These are phyloP conservation scores for Magnolia officinalis DNA, from an alignment of 164 flowering plant genomes.

Conservation along the genomic window DNA sequence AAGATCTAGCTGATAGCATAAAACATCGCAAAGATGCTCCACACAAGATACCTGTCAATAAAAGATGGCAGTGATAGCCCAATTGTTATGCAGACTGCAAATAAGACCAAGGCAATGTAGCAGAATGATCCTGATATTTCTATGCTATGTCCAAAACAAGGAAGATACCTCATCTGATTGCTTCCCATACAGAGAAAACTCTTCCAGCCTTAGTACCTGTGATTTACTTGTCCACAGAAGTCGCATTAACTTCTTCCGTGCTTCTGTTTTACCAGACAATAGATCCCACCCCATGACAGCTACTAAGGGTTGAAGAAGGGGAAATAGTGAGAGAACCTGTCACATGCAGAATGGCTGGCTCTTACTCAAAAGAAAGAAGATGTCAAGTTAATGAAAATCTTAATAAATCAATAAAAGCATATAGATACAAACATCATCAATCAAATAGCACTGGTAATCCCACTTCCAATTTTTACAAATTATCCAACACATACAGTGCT, in stretches of 20 bases:
- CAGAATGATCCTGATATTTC: not conserved
- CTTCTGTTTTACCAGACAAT: slow-evolving; percentile 70
- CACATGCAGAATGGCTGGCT: not conserved
- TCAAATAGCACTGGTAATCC: slow-evolving; percentile 4
- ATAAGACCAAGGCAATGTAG: not conserved
- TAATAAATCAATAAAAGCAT: not conserved
- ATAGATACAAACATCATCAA: not conserved
- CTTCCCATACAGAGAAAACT: slow-evolving; percentile 51
- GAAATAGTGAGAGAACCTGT: slow-evolving; percentile 73
- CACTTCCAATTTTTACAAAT: slow-evolving; percentile 23
- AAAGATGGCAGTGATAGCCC: not conserved
- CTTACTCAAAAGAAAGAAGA: not conserved
- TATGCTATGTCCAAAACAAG: not conserved
- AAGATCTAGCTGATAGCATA: slow-evolving; percentile 92
- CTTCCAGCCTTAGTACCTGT: slow-evolving; percentile 67
- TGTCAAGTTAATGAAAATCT: not conserved
- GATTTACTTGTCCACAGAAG: slow-evolving; percentile 84
- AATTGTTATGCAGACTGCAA: slow-evolving; percentile 4
- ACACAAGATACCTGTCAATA: slow-evolving; percentile 73
- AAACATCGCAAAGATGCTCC: slow-evolving; percentile 81
- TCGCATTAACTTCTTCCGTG: slow-evolving; percentile 72
- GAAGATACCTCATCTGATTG: slow-evolving; percentile 70
- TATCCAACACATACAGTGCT: slow-evolving; percentile 56
- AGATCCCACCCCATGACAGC: slow-evolving; percentile 99
- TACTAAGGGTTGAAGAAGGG: slow-evolving; percentile 88